Conservation (phyloP, 768 basidiomycete species). For the Pisolithus marmoratus region DNA sequence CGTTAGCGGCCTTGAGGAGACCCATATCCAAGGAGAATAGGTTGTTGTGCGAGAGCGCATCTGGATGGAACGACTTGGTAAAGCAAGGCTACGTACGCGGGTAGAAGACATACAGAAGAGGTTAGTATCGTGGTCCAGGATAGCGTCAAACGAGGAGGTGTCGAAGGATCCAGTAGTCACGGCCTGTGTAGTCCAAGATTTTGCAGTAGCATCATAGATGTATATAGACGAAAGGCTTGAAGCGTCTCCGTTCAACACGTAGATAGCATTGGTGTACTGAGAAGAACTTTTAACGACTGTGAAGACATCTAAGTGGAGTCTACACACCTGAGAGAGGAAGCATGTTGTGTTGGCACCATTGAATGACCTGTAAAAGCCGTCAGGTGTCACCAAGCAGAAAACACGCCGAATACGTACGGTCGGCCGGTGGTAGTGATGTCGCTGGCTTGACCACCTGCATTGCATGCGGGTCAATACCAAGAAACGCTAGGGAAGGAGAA, state of each 20-base stretch:
- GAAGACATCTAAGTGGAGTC: too few species aligned
- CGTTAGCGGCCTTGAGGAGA: conserved; percentile 53
- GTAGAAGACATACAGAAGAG: conserved; percentile 55
- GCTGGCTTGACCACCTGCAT: conserved; percentile 34
- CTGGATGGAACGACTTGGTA: conserved; percentile 29
- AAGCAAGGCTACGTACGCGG: neutral
- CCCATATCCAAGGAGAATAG: conserved; percentile 71
- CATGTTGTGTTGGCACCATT: conserved; percentile 59
- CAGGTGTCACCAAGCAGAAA: neutral
- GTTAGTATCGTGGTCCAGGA: conserved; percentile 94
- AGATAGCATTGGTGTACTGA: conserved; percentile 81
- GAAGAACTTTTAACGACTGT: conserved; percentile 4
- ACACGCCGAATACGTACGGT: conserved; percentile 50
- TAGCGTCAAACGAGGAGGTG: conserved; percentile 55
- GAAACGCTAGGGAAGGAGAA: neutral
- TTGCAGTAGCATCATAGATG: conserved; percentile 70
- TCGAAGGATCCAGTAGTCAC: conserved; percentile 53
- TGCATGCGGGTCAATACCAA: conserved; percentile 1
- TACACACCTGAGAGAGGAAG: conserved; percentile 60
- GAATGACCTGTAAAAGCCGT: conserved; percentile 46
- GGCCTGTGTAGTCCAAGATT: conserved; percentile 75
- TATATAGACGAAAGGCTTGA: conserved; percentile 65
- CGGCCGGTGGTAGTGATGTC: conserved; percentile 71
- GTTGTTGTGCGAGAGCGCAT: conserved; percentile 61
- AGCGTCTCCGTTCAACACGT: conserved; percentile 74